phyloP scores from a whole-genome alignment of 202 grass and related monocot genomes.

The Miscanthus sacchariflorus region DNA sequence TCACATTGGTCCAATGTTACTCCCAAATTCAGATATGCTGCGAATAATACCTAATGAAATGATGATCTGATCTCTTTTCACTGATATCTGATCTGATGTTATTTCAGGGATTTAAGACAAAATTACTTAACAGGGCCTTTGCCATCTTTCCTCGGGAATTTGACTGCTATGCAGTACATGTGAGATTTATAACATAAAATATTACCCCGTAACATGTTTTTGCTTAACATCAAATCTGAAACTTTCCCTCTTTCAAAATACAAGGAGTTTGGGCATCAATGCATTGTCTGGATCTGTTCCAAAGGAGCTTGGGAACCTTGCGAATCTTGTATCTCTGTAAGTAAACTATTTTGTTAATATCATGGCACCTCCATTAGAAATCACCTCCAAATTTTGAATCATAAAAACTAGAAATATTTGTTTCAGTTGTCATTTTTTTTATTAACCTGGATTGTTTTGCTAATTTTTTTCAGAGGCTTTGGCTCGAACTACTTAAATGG shows the following conservation, averaged over 20 bases:
- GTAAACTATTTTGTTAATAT: slow-evolving; percentile 33
- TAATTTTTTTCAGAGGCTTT: slow-evolving; percentile 61
- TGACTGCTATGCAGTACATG: slow-evolving; percentile 72
- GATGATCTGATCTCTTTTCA: background rate
- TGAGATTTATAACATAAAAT: slow-evolving; percentile 38
- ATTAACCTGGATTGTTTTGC: slow-evolving; percentile 8
- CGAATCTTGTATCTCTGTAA: slow-evolving; percentile 66
- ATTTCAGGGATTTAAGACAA: slow-evolving; percentile 59
- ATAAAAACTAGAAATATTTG: background rate
- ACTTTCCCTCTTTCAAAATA: slow-evolving; percentile 16
- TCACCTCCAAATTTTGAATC: background rate
- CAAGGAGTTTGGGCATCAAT: slow-evolving; percentile 66
- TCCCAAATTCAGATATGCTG: background rate
- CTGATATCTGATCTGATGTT: background rate
- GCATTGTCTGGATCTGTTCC: slow-evolving; percentile 78
- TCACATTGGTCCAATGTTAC: background rate
- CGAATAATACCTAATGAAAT: background rate
- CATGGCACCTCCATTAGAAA: background rate
- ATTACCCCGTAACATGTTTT: background rate
- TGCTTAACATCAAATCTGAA: background rate
- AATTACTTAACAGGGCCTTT: slow-evolving; percentile 75
- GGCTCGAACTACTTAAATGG: slow-evolving; percentile 74
- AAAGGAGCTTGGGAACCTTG: slow-evolving; percentile 83
- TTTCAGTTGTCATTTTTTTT: background rate
- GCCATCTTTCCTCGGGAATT: slow-evolving; percentile 63